These are phyloP conservation scores for Hypoxylon sp. DNA, from an alignment of 2,329 filamentous ascomycete genomes.

Conservation along the genomic window DNA sequence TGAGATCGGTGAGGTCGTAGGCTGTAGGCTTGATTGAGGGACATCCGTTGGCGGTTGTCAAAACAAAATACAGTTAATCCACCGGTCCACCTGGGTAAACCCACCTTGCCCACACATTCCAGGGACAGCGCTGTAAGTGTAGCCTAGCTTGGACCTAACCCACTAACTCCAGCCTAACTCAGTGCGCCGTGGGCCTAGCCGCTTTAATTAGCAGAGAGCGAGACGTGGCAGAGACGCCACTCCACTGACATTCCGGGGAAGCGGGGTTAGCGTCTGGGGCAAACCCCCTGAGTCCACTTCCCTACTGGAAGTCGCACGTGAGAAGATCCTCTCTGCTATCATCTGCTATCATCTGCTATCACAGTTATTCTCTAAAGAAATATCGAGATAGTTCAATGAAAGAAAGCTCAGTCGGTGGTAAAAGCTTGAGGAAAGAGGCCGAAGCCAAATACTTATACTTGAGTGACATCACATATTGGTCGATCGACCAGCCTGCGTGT, in stretches of 20 bases:
- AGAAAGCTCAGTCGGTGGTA: background rate
- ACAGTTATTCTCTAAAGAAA: conserved; percentile 11
- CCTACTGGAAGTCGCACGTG: conserved; percentile 27
- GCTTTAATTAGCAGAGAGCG: conserved; percentile 13
- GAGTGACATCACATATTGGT: conserved; percentile 32
- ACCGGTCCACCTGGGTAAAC: background rate
- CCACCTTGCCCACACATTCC: background rate
- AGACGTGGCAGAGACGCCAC: conserved; percentile 18
- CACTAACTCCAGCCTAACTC: conserved; percentile 20
- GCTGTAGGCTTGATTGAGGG: conserved; percentile 5
- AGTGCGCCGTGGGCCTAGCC: conserved; percentile 21
- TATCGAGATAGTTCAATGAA: conserved; percentile 4
- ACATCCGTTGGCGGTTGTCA: background rate
- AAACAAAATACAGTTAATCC: background rate
- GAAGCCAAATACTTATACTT: conserved; percentile 25
- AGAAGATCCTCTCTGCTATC: conserved; percentile 19
- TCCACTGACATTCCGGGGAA: conserved; percentile 41
- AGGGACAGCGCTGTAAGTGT: conserved; percentile 6
- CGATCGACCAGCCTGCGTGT: conserved; percentile 19
- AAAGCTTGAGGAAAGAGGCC: conserved; percentile 6
- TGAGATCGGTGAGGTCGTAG: background rate
- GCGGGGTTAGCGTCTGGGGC: conserved; percentile 37
- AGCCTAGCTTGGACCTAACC: conserved; percentile 10
- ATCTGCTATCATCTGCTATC: no score
- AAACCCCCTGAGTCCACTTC: conserved; percentile 28